A percentile compares a stretch with the other conserved stretches of the same genome.
phyloP scores from a whole-genome alignment of 2,329 filamentous ascomycete species.

The Phoma sp. region DNA sequence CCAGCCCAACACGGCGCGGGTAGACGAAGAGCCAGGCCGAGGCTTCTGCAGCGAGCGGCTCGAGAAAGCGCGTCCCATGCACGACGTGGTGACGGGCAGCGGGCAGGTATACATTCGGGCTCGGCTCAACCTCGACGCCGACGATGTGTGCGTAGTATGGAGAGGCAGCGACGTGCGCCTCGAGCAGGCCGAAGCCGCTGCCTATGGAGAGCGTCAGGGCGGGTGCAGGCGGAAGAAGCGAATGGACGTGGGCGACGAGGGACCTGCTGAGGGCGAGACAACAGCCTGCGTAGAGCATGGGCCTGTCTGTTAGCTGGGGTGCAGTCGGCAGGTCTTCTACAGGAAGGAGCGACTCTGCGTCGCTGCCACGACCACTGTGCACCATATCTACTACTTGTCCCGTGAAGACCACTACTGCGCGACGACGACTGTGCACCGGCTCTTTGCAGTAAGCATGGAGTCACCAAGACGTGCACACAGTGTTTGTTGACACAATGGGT shows the following conservation, averaged over 20 bases:
- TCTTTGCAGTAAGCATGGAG: too few relatives aligned
- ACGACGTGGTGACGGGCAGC: conserved; percentile 52
- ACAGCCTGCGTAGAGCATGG: conserved; percentile 39
- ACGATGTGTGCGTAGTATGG: conserved; percentile 41
- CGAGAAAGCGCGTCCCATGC: conserved; percentile 53
- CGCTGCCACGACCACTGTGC: conserved; percentile 1
- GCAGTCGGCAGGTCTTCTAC: conserved; percentile 3
- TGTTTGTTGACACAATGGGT: too few relatives aligned
- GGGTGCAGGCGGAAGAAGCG: conserved; percentile 33
- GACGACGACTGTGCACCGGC: too few relatives aligned
- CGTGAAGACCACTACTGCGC: too few relatives aligned
- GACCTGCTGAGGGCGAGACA: conserved; percentile 45
- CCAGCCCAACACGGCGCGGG: conserved; percentile 55
- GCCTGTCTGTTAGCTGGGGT: conserved; percentile 26
- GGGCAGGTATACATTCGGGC: conserved; percentile 55
- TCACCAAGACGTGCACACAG: too few relatives aligned
- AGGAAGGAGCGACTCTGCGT: neutral
- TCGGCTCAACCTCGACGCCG: conserved; percentile 58
- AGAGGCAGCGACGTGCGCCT: conserved; percentile 48
- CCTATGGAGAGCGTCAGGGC: conserved; percentile 53
- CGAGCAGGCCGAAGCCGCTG: conserved; percentile 59
- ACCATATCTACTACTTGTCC: neutral
- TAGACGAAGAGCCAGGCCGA: conserved; percentile 61
- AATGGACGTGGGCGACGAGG: conserved; percentile 34
- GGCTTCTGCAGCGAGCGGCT: conserved; percentile 51